Evolutionary conservation across 75 land plant species (phyloP).

Genomic region (Sequoia sempervirens): DNA sequence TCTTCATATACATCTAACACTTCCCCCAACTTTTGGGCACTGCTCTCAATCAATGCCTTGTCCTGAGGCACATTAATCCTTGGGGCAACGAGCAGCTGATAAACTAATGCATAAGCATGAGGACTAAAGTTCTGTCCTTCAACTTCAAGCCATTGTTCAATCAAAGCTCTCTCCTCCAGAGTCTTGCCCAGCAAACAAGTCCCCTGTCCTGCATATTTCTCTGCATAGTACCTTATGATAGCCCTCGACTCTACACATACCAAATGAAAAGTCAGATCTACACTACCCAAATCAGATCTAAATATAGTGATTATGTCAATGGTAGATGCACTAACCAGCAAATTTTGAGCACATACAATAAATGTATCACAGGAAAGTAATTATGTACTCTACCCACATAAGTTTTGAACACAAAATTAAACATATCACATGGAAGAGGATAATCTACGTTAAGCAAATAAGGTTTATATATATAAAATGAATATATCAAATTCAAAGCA

Average conservation of each 20-base stretch:
- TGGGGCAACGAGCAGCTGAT: conserved; percentile 13
- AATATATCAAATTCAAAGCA: too few relatives aligned
- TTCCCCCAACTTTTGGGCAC: conserved; percentile 36
- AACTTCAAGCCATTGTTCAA: conserved; percentile 25
- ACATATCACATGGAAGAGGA: too few relatives aligned
- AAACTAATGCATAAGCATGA: conserved; percentile 12
- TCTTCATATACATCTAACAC: conserved; percentile 60
- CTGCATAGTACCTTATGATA: conserved; percentile 10
- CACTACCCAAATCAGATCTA: too few relatives aligned
- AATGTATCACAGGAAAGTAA: too few relatives aligned
- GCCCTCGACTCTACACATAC: conserved; percentile 15
- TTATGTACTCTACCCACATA: too few relatives aligned
- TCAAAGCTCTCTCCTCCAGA: conserved; percentile 10
- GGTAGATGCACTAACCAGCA: too few relatives aligned
- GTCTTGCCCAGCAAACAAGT: conserved; percentile 9
- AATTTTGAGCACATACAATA: too few relatives aligned
- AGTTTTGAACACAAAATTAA: too few relatives aligned
- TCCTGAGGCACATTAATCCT: conserved; percentile 15
- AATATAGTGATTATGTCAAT: too few relatives aligned
- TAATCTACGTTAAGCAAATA: too few relatives aligned
- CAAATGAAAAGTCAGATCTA: neutral
- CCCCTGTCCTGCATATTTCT: conserved; percentile 12
- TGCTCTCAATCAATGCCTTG: conserved; percentile 13
- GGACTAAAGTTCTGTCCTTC: conserved; percentile 18
- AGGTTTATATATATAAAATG: too few relatives aligned